Percentiles rank a stretch among this genome's conserved stretches.
Conservation (phyloP, 2,329 filamentous ascomycete species). For the Colletotrichum destructivum region DNA sequence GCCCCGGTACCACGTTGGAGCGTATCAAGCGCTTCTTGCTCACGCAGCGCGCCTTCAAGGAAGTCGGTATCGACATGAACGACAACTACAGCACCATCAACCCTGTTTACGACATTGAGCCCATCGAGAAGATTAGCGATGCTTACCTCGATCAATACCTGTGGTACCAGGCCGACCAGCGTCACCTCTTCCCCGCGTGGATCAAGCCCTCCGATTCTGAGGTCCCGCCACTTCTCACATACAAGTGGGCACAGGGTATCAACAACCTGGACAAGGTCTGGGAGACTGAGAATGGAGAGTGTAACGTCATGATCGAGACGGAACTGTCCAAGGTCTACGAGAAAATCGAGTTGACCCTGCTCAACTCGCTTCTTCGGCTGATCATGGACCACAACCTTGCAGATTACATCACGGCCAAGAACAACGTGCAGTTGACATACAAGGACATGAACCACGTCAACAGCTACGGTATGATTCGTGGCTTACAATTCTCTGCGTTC, state of each 20-base stretch:
- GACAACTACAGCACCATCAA: conserved; percentile 99
- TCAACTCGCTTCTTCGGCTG: conserved; percentile 91
- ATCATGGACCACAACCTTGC: conserved; percentile 99
- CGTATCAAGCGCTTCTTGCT: conserved; percentile 97
- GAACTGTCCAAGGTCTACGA: conserved; percentile 99
- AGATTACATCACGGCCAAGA: conserved; percentile 99
- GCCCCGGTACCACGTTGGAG: conserved; percentile 94
- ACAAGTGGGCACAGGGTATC: conserved; percentile 99
- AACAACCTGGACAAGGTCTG: conserved; percentile 97
- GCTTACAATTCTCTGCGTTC: conserved; percentile 97
- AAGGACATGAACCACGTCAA: conserved; percentile 99
- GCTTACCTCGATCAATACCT: conserved; percentile 98
- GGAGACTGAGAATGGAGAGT: conserved; percentile 94
- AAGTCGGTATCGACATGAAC: conserved; percentile 99
- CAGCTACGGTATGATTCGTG: conserved; percentile 98
- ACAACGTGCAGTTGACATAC: conserved; percentile 98
- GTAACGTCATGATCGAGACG: conserved; percentile 98
- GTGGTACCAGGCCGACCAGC: conserved; percentile 99
- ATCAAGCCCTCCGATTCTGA: conserved; percentile 99
- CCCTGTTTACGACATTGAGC: conserved; percentile 98
- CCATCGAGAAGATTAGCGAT: conserved; percentile 99
- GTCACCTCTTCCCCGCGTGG: conserved; percentile 97
- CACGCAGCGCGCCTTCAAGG: conserved; percentile 98
- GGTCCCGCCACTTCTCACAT: conserved; percentile 92
- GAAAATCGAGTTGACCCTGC: conserved; percentile 96